Evolutionary conservation across 192 early-diverging fungal species (phyloP).

Genomic region (Backusella parvicylindrica): DNA sequence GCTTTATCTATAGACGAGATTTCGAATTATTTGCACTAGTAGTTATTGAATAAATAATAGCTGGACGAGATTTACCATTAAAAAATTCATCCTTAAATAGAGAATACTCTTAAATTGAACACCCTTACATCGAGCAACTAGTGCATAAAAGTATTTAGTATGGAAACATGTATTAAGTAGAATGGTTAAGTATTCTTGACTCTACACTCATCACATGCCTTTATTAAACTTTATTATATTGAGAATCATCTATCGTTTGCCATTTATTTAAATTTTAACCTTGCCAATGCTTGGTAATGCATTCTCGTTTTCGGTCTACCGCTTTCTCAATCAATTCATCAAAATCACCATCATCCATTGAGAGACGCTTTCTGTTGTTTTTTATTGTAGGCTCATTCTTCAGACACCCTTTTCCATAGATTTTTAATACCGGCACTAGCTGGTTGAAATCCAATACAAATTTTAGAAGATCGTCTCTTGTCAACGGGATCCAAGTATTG

Average conservation of each 20-base stretch:
- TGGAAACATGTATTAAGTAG: not conserved
- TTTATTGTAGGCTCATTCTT: not conserved
- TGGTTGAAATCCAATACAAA: not conserved
- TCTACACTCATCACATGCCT: not conserved
- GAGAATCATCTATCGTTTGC: not conserved
- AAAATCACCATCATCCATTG: not conserved
- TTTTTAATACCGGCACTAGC: not conserved
- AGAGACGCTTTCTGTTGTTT: not conserved
- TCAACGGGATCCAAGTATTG: not conserved
- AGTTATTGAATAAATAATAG: too few relatives aligned
- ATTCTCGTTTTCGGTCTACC: not conserved
- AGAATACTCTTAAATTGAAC: too few relatives aligned
- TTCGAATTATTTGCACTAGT: too few relatives aligned
- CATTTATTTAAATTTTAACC: not conserved
- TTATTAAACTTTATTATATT: not conserved
- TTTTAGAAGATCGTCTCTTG: not conserved
- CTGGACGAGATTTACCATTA: too few relatives aligned
- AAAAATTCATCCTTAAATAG: too few relatives aligned
- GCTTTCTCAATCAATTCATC: not conserved
- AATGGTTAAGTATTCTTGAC: not conserved
- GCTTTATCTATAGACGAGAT: not conserved
- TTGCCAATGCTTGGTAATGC: not conserved
- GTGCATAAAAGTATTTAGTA: not conserved
- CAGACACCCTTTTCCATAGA: not conserved
- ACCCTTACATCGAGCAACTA: not conserved